A percentile compares a stretch with the other conserved stretches of the same genome.
Evolutionary conservation across 2,329 filamentous ascomycete species (phyloP).

Genomic region (Fusarium goolgardi): DNA sequence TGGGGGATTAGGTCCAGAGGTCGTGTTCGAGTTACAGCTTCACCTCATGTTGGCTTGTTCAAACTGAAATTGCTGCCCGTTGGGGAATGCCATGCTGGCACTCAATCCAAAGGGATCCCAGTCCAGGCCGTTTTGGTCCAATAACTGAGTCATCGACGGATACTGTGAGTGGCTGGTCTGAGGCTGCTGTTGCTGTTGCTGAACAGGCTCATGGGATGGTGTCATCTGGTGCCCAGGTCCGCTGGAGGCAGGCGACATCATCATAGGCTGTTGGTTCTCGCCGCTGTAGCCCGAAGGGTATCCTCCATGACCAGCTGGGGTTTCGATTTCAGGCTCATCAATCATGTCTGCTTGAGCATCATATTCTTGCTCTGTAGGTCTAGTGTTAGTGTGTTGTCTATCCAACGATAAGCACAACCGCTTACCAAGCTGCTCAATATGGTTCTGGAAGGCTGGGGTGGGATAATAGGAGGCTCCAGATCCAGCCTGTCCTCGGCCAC

Average conservation of each 20-base stretch:
- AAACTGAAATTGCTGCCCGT: conserved; percentile 81
- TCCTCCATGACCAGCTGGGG: conserved; percentile 71
- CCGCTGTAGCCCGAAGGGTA: conserved; percentile 69
- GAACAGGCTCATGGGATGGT: conserved; percentile 52
- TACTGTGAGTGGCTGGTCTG: conserved; percentile 60
- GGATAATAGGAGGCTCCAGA: conserved; percentile 75
- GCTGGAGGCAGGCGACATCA: conserved; percentile 56
- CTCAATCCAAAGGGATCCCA: conserved; percentile 94
- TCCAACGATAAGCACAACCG: conserved; percentile 54
- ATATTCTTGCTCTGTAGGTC: conserved; percentile 92
- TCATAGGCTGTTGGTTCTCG: conserved; percentile 56
- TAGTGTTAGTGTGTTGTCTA: conserved; percentile 71
- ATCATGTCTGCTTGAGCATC: conserved; percentile 90
- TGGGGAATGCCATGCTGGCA: conserved; percentile 92
- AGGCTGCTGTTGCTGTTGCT: conserved; percentile 25
- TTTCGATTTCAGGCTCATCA: conserved; percentile 81
- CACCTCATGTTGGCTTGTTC: conserved; percentile 68
- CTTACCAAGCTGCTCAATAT: conserved; percentile 97
- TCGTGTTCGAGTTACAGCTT: conserved; percentile 21
- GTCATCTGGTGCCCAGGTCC: conserved; percentile 53
- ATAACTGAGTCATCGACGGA: conserved; percentile 69
- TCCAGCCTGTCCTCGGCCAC: conserved; percentile 53
- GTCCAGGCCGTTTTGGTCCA: conserved; percentile 82
- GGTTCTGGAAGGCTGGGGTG: conserved; percentile 85
- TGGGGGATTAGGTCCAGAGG: conserved; percentile 20